A percentile compares a stretch with the other conserved stretches of the same genome.
Conservation (phyloP, 2,329 filamentous ascomycete species). For the Microcyclospora pomicola region DNA sequence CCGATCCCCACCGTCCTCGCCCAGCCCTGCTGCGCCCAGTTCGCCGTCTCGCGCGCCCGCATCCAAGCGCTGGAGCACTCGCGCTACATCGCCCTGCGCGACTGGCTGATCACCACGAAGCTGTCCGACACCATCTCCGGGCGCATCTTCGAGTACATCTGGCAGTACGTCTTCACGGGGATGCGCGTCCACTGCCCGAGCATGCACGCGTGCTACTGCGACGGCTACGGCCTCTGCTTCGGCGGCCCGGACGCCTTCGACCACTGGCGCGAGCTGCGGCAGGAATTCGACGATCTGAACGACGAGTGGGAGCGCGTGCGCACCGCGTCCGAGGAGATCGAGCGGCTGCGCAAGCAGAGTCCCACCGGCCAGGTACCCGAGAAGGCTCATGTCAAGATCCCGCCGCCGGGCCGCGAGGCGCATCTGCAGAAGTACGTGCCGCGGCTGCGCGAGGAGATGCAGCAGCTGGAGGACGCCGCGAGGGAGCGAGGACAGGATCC, state of each 20-base stretch:
- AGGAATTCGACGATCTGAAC: conserved; percentile 28
- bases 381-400: conserved; percentile 24
- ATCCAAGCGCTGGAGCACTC: conserved; percentile 40
- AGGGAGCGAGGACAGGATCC: conserved; percentile 39
- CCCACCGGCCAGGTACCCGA: conserved; percentile 28
- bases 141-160: conserved; percentile 50
- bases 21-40: conserved; percentile 52
- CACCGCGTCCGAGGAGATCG: conserved; percentile 25
- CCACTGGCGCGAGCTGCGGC: conserved; percentile 34
- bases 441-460: conserved; percentile 29
- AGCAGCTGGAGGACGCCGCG: conserved; percentile 28
- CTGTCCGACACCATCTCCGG: conserved; percentile 43
- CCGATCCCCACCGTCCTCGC: conserved; percentile 37
- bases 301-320: conserved; percentile 30
- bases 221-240: conserved; percentile 50
- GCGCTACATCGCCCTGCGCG: conserved; percentile 43
- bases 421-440: conserved; percentile 33
- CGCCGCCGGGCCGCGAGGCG: conserved; percentile 30
- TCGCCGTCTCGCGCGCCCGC: conserved; percentile 45
- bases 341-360: conserved; percentile 23
- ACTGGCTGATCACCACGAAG: conserved; percentile 47
- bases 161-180: conserved; percentile 49
- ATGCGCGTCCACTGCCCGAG: conserved; percentile 34
- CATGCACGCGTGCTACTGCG: conserved; percentile 48
- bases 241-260: conserved; percentile 36